These are phyloP conservation scores for Penicillium sclerotiorum DNA, from an alignment of 2,329 filamentous ascomycete genomes.

Conservation along the genomic window DNA sequence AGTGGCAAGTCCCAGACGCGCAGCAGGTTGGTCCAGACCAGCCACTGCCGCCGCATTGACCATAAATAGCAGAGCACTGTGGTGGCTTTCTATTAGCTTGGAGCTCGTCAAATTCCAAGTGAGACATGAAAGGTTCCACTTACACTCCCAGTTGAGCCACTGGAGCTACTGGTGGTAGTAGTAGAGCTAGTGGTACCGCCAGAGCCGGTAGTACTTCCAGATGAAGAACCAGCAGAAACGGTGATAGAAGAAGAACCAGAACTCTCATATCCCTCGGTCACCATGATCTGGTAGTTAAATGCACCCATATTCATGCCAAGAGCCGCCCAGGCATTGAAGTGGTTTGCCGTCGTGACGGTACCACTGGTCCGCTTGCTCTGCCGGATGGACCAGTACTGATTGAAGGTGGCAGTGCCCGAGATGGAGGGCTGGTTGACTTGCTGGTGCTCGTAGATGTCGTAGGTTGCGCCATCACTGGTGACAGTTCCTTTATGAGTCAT, in stretches of 20 bases:
- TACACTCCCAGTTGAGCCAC: no score
- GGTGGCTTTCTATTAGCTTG: no score
- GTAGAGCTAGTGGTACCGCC: no score
- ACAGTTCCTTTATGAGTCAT: constrained; percentile 38
- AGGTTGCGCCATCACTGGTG: constrained; percentile 39
- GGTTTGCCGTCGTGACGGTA: constrained; percentile 39
- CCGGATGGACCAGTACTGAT: constrained; percentile 48
- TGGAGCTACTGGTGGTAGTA: no score
- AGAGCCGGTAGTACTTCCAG: no score
- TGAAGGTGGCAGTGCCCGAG: constrained; percentile 44
- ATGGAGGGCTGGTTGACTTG: constrained; percentile 46
- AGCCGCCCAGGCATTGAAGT: constrained; percentile 40
- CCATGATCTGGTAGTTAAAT: constrained; percentile 46
- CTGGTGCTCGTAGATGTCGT: constrained; percentile 41
- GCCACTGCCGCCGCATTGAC: no score
- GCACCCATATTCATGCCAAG: constrained; percentile 35
- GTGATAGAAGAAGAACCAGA: constrained; percentile 43
- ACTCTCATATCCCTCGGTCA: constrained; percentile 48
- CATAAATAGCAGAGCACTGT: no score
- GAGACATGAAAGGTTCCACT: no score
- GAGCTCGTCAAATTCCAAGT: no score
- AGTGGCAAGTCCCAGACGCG: no score
- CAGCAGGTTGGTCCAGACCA: no score
- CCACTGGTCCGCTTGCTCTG: constrained; percentile 37
- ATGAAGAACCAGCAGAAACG: no score